Evolutionary conservation across 495 filamentous ascomycete genomes (phyloP), one percentile per base, ranked within the genome.

Genomic region (Talaromyces trachyspermus): DNA sequence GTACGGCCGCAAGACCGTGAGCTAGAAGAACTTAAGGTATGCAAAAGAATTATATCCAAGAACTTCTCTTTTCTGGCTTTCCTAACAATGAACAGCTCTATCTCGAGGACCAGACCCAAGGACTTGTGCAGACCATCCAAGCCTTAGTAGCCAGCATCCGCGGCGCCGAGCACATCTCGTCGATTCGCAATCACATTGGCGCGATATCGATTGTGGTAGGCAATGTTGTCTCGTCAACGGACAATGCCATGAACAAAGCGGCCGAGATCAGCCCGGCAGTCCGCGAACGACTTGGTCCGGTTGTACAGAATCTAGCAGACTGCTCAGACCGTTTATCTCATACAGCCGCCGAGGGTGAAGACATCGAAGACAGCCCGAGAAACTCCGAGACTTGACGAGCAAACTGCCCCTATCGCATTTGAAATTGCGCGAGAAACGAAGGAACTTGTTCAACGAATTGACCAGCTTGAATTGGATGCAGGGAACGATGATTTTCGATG

Each of bases 361-460:
- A 74, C 1, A 69, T 80, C 1, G 70, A 69, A 7, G 69, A 66
- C 15, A n/a, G n/a, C 63, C 76, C 18, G 63, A 63, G 27, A 70
- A 76, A 46, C 75, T 79, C 67, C 79, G 76, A 37, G 79, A 76
- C 56, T 82, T 81, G 67, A 84, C 77, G 39, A 81, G 81, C 58
- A 83, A 75, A 38, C 68, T 89, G 36, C 85, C 89, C 88, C 88
- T 7, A 79, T 94, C 52, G 88, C 88, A 14, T 95, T 95, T 63
- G 86, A 89, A 67, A 83, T 92, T 57, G 89, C 86, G 2, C 73
- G 85, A 32, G 83, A 86, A 62, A 89, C 84, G 48, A 94, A 89
- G 58, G 84, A 88, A 57, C 68, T 89, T 42, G 80, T 72, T n/a
- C 63, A 69, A 27, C 64, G 62, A 24, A 55, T 75, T 22, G 65